phyloP scores from a whole-genome alignment of 768 basidiomycete species.

The Macrolepiota fuliginosa region DNA sequence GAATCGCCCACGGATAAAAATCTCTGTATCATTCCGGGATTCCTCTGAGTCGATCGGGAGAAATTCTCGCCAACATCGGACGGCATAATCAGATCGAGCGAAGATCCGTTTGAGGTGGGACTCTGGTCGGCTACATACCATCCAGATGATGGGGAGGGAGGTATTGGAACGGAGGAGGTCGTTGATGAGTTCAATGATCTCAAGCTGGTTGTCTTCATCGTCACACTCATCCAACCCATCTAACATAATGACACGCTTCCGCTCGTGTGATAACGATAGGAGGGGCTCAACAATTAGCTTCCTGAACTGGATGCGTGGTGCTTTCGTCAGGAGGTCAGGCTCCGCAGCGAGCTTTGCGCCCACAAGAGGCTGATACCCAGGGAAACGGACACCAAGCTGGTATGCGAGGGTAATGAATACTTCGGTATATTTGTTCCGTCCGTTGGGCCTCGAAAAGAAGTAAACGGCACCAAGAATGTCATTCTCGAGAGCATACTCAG shows the following conservation, averaged over 20 bases:
- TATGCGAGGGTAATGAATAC: too few species aligned
- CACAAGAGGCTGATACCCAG: background rate
- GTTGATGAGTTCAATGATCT: background rate
- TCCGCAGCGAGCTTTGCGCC: background rate
- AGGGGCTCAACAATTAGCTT: background rate
- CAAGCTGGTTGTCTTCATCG: background rate
- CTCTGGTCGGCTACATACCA: background rate
- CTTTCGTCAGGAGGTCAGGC: background rate
- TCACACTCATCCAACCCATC: background rate
- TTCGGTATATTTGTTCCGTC: too few species aligned
- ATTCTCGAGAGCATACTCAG: background rate
- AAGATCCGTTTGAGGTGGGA: background rate
- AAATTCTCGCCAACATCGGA: background rate
- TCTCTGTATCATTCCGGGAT: background rate
- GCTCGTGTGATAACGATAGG: background rate
- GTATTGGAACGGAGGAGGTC: background rate
- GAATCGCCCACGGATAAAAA: background rate
- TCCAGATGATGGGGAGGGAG: background rate
- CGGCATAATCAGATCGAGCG: background rate
- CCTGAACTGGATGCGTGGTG: background rate
- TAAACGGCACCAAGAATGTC: too few species aligned
- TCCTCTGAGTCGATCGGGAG: background rate
- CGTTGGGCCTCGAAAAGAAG: too few species aligned
- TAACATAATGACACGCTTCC: background rate
- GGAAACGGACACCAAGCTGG: background rate